Conservation (phyloP, 2,329 filamentous ascomycete genomes). For the Ambrosiella xylebori region DNA sequence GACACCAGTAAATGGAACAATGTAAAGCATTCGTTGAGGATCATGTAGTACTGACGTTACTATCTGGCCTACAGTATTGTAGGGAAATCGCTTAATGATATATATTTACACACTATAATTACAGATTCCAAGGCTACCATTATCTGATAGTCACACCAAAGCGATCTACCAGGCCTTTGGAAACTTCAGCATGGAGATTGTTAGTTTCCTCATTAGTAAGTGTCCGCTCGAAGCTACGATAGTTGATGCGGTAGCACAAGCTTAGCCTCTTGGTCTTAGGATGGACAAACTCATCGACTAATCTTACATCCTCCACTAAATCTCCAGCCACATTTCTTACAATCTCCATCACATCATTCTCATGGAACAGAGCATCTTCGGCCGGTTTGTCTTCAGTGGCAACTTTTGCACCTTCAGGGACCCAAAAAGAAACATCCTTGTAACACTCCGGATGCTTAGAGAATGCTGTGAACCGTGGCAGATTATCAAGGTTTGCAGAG, state of each 20-base stretch:
- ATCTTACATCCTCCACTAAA: conserved; percentile 67
- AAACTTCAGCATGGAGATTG: conserved; percentile 52
- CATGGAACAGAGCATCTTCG: conserved; percentile 50
- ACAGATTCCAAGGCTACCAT: neutral
- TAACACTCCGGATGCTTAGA: conserved; percentile 80
- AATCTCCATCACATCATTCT: conserved; percentile 95
- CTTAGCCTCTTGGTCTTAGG: conserved; percentile 70
- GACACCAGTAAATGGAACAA: too few relatives aligned
- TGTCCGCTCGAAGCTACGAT: conserved; percentile 80
- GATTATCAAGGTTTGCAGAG: conserved; percentile 28
- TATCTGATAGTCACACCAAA: conserved; percentile 61
- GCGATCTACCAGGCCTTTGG: conserved; percentile 44
- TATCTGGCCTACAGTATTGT: too few relatives aligned
- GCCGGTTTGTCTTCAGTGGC: conserved; percentile 22
- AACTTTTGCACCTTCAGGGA: conserved; percentile 25
- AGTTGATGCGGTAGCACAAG: conserved; percentile 84
- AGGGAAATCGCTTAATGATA: too few relatives aligned
- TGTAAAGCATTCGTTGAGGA: too few relatives aligned
- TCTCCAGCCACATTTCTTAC: conserved; percentile 71
- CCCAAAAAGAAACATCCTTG: conserved; percentile 92
- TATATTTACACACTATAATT: neutral
- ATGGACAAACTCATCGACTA: conserved; percentile 77
- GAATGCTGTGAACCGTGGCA: conserved; percentile 63
- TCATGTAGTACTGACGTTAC: too few relatives aligned
- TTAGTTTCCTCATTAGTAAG: conserved; percentile 73